These are phyloP conservation scores for Fusarium sulawesiense DNA, from an alignment of 2,329 filamentous ascomycete genomes.

Conservation along the genomic window DNA sequence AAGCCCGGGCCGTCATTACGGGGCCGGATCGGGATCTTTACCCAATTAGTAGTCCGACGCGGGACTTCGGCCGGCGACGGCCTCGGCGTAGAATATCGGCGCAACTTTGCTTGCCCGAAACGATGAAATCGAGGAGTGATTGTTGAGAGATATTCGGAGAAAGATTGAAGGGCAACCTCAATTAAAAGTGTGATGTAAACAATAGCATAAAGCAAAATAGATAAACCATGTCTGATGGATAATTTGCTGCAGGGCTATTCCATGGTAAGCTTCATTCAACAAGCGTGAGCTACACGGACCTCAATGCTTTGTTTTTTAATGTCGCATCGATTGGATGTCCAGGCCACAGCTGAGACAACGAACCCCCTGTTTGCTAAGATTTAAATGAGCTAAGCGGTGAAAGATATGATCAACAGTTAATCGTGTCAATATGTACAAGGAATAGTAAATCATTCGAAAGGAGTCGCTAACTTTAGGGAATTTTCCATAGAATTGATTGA, in stretches of 20 bases:
- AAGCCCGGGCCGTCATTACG: conserved; percentile 32
- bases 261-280: conserved; percentile 17
- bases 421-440: conserved; percentile 10
- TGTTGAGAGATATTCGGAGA: no score
- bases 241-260: conserved; percentile 7
- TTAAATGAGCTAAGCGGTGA: conserved; percentile 24
- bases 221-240: not conserved
- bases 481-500: not conserved
- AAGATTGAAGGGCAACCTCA: not conserved
- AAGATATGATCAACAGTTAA: conserved; percentile 4
- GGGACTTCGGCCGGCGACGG: conserved; percentile 23
- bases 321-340: conserved; percentile 8
- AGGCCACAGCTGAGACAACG: conserved; percentile 17
- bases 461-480: not conserved
- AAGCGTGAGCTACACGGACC: not conserved
- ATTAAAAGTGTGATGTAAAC: not conserved
- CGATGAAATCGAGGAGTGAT: not conserved
- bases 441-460: not conserved
- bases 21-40: conserved; percentile 31
- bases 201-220: not conserved
- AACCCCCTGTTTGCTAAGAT: conserved; percentile 10
- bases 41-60: conserved; percentile 26
- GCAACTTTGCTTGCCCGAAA: not conserved
- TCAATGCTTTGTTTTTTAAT: conserved; percentile 6
- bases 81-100: conserved; percentile 17